Evolutionary conservation across 2,329 filamentous ascomycete genomes (phyloP).

Genomic region (Ceratocystis variospora): DNA sequence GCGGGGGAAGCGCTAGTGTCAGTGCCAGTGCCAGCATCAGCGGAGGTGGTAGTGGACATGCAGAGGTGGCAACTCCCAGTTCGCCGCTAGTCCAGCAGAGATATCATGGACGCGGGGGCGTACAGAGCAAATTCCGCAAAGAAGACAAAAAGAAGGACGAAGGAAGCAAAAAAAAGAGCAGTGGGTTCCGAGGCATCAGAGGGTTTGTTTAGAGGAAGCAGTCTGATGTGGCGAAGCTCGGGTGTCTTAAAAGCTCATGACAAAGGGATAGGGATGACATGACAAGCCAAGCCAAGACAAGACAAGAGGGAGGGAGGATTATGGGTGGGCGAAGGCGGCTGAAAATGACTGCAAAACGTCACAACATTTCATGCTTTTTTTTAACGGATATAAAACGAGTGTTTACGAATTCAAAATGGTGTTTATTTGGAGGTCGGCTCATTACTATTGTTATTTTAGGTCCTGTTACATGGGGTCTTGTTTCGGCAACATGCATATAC

Average conservation of each 20-base stretch:
- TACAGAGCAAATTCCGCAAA: conserved; percentile 25
- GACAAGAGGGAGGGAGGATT: neutral
- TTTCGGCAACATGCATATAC: conserved; percentile 1
- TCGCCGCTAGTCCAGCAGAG: conserved; percentile 19
- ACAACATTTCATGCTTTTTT: neutral
- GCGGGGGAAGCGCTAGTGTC: neutral
- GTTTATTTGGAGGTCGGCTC: neutral
- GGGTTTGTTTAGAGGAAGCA: conserved; percentile 22
- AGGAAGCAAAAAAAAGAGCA: conserved; percentile 29
- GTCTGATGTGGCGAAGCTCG: neutral
- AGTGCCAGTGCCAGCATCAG: neutral
- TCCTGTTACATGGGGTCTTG: neutral
- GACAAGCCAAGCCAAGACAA: neutral
- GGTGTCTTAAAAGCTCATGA: neutral
- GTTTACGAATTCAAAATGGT: neutral
- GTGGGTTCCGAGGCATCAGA: conserved; percentile 25
- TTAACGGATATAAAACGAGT: conserved; percentile 2
- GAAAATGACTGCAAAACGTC: neutral
- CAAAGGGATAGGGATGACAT: neutral
- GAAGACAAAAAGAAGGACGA: conserved; percentile 34
- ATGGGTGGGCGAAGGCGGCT: neutral
- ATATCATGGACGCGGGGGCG: conserved; percentile 17
- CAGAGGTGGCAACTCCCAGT: neutral
- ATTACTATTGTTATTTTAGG: neutral
- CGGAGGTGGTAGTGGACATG: conserved; percentile 34